phyloP scores from a whole-genome alignment of 2,329 filamentous ascomycete species.

The Fusarium chaquense region DNA sequence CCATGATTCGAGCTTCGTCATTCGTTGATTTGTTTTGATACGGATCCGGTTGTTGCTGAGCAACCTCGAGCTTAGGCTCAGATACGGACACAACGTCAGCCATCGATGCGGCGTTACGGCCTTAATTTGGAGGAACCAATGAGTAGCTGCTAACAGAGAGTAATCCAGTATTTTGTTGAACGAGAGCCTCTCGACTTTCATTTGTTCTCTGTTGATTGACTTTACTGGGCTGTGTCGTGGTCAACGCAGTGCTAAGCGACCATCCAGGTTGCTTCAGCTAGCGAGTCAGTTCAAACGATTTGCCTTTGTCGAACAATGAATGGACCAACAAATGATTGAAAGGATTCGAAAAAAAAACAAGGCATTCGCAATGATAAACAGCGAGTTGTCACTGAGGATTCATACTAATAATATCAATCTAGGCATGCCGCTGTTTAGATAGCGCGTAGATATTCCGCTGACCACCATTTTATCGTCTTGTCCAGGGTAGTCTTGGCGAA shows the following conservation, averaged over 20 bases:
- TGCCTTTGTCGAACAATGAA: background rate
- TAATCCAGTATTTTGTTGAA: background rate
- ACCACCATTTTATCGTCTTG: constrained; percentile 11
- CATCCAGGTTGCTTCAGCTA: background rate
- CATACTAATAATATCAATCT: too few relatives aligned
- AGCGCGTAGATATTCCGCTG: constrained; percentile 22
- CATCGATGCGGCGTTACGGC: background rate
- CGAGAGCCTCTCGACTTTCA: background rate
- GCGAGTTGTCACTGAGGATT: background rate
- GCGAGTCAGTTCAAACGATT: background rate
- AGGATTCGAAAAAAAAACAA: background rate
- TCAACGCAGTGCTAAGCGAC: background rate
- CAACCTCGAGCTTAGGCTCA: constrained; percentile 36
- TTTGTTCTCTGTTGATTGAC: background rate
- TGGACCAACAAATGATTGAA: background rate
- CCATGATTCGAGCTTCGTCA: constrained; percentile 36
- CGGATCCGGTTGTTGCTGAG: constrained; percentile 42
- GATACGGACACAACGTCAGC: constrained; percentile 19
- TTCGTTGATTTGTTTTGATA: constrained; percentile 46
- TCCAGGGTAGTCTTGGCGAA: constrained; percentile 21
- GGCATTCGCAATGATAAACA: background rate
- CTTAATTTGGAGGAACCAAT: background rate
- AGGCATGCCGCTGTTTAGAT: constrained; percentile 18
- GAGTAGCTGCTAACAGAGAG: background rate
- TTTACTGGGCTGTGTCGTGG: background rate